Evolutionary conservation across 1,139 yeast species (phyloP).

Genomic region (Debaryomycetaceae sp.): DNA sequence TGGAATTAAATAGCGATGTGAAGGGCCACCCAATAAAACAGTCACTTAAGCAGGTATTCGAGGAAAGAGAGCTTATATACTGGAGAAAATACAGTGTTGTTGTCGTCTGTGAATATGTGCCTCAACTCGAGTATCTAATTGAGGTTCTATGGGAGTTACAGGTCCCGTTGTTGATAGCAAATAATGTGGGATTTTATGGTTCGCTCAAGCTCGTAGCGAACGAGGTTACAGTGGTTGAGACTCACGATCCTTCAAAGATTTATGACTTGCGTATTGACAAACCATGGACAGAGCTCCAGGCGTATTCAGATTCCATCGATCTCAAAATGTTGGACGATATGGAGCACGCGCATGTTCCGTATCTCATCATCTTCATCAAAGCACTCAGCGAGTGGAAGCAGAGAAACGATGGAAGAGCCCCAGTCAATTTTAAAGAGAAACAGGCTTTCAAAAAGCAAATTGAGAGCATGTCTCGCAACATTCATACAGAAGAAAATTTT

Average conservation of each 20-base stretch:
- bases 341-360: slow-evolving; percentile 72
- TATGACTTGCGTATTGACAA: slow-evolving; percentile 66
- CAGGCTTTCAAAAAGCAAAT: slow-evolving; percentile 43
- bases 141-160: slow-evolving; percentile 38
- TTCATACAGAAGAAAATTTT: slow-evolving; percentile 54
- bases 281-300: slow-evolving; percentile 74
- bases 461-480: slow-evolving; percentile 33
- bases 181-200: slow-evolving; percentile 67
- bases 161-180: slow-evolving; percentile 53
- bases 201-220: slow-evolving; percentile 48
- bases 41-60: slow-evolving; percentile 16
- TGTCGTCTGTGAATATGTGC: slow-evolving; percentile 37
- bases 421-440: slow-evolving; percentile 46
- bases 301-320: slow-evolving; percentile 50
- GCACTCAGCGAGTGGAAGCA: slow-evolving; percentile 46
- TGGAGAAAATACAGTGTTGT: slow-evolving; percentile 58
- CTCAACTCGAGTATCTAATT: slow-evolving; percentile 25
- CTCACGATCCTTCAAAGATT: slow-evolving; percentile 64
- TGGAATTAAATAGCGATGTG: slow-evolving; percentile 62
- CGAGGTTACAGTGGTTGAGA: slow-evolving; percentile 65
- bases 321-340: slow-evolving; percentile 43
- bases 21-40: slow-evolving; percentile 30
- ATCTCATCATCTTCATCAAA: slow-evolving; percentile 59
- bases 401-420: slow-evolving; percentile 30
- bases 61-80: slow-evolving; percentile 18